Base-by-base conservation (phyloP, 371 early-diverging fungal species). In the Quaeritorhiza haematococci region DNA sequence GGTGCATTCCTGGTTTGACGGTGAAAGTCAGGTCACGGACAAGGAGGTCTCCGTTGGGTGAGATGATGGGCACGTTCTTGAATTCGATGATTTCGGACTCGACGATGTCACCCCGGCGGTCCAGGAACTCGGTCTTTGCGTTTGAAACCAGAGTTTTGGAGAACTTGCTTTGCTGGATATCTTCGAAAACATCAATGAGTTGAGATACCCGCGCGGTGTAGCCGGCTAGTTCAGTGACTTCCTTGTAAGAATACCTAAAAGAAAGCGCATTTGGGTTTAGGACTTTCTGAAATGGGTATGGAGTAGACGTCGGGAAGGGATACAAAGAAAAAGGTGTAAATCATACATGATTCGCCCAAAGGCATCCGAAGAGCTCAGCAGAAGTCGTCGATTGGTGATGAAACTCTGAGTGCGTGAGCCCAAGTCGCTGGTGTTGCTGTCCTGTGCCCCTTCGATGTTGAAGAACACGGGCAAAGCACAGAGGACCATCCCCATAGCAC, bases 31-130 rank as follows among this genome's bases (percentile, higher is more conserved):
- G 76, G 47, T 84, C 82, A 61, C 84, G 83, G 27, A 97, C 85
- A 10, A 98, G 76, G 4, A 95, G 85, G 78, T 96, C 94, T 41
- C 90, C 92, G 67, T 90, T 93, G 46, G 96, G 96, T 7, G 94
- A 91, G 5, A 92, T 84, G 54, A 94, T 88, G 5, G 95, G 94
- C 2, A 93, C 93, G 51, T 88, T 79, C 30, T 85, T 81, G 69
- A 94, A 94, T 57, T 89, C 80, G 59, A 93, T 91, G 27, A 84
- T 84, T 17, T 91, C 61, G 26, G 59, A 47, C 29, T 61, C 49
- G 24, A 57, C 38, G 34, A 63, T 61, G 13, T 49, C 60, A 17
- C 68, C 65, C 33, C 62, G 58, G 10, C 57, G 49, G 23, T 61
- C 57, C 28, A 72, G 53, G 27, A 72, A 46, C 19, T 62, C 68